Conservation (phyloP, 345 rosid genomes). For the Streptanthus diversifolius region DNA sequence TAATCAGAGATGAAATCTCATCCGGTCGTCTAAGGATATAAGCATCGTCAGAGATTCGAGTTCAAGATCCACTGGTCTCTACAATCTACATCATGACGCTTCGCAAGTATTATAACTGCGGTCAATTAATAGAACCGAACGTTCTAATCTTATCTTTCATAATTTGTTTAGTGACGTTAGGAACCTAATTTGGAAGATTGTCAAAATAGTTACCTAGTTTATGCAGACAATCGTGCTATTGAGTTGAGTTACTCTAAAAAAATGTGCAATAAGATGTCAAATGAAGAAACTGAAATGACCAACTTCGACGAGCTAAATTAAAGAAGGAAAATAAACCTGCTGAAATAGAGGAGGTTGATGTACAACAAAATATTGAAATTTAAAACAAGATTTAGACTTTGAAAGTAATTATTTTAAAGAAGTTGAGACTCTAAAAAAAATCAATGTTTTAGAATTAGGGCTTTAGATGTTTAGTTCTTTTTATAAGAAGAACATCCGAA, state of each 20-base stretch:
- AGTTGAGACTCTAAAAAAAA: not conserved
- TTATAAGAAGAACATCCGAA: not conserved
- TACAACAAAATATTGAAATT: too few species aligned
- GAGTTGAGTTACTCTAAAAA: not conserved
- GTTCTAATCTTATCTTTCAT: not conserved
- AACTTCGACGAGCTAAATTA: too few species aligned
- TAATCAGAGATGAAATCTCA: not conserved
- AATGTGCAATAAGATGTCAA: too few species aligned
- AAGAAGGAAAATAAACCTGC: too few species aligned
- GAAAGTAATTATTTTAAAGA: too few species aligned
- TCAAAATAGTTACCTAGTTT: too few species aligned
- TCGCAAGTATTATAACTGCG: not conserved
- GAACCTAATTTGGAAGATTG: not conserved
- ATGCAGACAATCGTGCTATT: not conserved
- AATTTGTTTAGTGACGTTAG: not conserved
- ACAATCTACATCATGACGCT: not conserved
- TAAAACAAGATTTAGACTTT: too few species aligned
- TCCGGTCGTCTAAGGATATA: not conserved
- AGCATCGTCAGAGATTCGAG: not conserved
- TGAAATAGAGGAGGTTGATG: too few species aligned
- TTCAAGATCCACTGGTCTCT: not conserved
- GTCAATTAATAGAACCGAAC: not conserved
- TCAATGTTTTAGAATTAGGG: not conserved
- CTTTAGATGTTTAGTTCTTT: not conserved
- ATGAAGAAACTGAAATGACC: too few species aligned